Percentiles rank a stretch among this genome's conserved stretches.
Evolutionary conservation across 2,329 filamentous ascomycete species (phyloP).

Genomic region (Aspergillus tamarii): DNA sequence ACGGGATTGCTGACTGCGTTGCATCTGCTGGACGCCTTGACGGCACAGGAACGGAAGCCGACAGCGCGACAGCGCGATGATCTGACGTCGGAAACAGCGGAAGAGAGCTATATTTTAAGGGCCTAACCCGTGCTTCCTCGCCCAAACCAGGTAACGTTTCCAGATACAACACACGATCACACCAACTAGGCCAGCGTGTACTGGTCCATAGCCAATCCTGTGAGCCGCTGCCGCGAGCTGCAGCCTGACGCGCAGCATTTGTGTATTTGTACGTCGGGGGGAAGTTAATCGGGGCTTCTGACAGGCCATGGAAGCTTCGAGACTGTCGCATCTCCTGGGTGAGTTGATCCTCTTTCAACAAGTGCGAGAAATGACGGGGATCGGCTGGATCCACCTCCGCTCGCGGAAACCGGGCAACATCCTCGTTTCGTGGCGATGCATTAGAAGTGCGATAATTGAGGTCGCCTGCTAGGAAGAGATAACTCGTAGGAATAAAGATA

Average conservation of each 20-base stretch:
- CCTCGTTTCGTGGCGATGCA: constrained; percentile 62
- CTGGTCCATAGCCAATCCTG: constrained; percentile 72
- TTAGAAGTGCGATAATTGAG: constrained; percentile 90
- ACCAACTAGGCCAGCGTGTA: constrained; percentile 91
- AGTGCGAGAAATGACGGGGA: constrained; percentile 66
- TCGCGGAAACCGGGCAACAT: constrained; percentile 65
- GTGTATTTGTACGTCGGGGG: constrained; percentile 94
- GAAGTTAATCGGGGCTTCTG: constrained; percentile 75
- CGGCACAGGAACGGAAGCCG: constrained; percentile 65
- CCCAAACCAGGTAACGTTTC: constrained; percentile 60
- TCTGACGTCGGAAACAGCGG: constrained; percentile 83
- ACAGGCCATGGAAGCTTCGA: constrained; percentile 75
- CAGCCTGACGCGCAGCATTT: constrained; percentile 46
- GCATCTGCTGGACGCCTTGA: constrained; percentile 38
- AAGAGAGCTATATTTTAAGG: constrained; percentile 70
- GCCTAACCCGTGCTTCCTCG: constrained; percentile 47
- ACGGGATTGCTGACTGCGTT: constrained; percentile 54
- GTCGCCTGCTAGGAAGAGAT: constrained; percentile 87
- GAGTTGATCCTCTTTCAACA: constrained; percentile 79
- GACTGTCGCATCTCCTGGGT: constrained; percentile 69
- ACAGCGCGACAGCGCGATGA: constrained; percentile 80
- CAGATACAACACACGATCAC: constrained; percentile 83
- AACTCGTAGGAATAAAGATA: constrained; percentile 73
- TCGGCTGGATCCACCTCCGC: constrained; percentile 53
- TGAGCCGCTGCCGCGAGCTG: constrained; percentile 30